These are phyloP conservation scores for Phaeotremella skinneri DNA, from an alignment of 768 basidiomycete species.

Conservation along the genomic window DNA sequence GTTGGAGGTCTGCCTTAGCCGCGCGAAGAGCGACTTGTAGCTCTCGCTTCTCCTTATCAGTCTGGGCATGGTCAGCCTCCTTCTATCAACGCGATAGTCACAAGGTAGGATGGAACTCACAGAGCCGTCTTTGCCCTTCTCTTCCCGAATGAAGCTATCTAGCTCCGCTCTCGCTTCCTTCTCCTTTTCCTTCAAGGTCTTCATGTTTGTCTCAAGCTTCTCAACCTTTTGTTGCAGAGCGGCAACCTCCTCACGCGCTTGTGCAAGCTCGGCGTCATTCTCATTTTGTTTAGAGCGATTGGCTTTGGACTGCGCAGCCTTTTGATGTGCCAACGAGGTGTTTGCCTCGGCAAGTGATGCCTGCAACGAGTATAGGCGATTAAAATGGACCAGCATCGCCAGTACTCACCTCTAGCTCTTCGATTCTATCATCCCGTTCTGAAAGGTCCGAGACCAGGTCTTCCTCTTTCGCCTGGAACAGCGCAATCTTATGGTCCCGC, in stretches of 20 bases:
- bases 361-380: conserved; percentile 14
- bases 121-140: conserved; percentile 27
- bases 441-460: conserved; percentile 29
- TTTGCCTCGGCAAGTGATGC: conserved; percentile 19
- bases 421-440: conserved; percentile 32
- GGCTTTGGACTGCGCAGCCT: conserved; percentile 9
- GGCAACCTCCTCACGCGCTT: conserved; percentile 15
- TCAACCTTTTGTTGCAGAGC: conserved; percentile 25
- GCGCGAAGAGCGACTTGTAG: conserved; percentile 24
- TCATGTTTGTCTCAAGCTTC: conserved; percentile 26
- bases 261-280: conserved; percentile 15
- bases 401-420: conserved; percentile 27
- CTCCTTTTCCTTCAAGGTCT: conserved; percentile 28
- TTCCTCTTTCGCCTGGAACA: conserved; percentile 38
- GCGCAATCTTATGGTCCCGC: conserved; percentile 44
- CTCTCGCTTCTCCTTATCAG: conserved; percentile 32
- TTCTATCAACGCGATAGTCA: background rate
- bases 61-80: background rate
- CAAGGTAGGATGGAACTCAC: conserved; percentile 12
- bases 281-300: conserved; percentile 4
- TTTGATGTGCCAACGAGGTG: conserved; percentile 27
- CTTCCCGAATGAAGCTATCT: conserved; percentile 23
- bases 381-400: background rate
- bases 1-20: conserved; percentile 26
- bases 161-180: conserved; percentile 30